phyloP scores from a whole-genome alignment of 345 rosid species.

The Gossypium raimondii region DNA sequence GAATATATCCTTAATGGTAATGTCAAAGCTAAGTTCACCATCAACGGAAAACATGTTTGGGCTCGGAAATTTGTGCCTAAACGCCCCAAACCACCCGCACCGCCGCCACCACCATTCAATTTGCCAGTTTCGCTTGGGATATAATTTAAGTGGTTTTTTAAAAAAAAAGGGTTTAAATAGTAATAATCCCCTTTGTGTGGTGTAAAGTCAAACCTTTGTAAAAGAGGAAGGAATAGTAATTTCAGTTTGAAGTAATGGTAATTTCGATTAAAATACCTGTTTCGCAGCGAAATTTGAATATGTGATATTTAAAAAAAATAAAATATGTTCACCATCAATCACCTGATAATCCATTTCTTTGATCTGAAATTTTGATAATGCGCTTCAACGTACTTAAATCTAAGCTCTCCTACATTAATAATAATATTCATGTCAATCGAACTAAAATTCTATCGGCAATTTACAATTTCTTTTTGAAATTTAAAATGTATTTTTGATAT shows the following conservation, averaged over 20 bases:
- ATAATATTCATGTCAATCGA: too few species aligned
- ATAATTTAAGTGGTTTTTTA: background rate
- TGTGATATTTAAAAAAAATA: too few species aligned
- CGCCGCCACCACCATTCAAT: background rate
- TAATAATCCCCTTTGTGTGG: too few species aligned
- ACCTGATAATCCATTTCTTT: background rate
- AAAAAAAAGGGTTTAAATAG: background rate
- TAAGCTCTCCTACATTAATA: too few species aligned
- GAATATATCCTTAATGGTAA: constrained; percentile 28
- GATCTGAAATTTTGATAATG: background rate
- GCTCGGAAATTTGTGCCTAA: constrained; percentile 53
- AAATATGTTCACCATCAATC: too few species aligned
- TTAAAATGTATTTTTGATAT: background rate
- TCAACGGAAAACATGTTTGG: constrained; percentile 75
- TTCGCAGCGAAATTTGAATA: too few species aligned
- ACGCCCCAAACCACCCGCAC: background rate
- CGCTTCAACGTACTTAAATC: rapidly evolving
- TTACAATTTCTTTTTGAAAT: background rate
- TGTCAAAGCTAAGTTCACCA: constrained; percentile 43
- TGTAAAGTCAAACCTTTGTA: too few species aligned
- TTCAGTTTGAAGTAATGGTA: too few species aligned
- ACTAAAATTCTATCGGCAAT: too few species aligned
- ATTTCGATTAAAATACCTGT: too few species aligned
- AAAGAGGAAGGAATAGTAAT: too few species aligned
- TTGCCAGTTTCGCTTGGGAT: background rate